Evolutionary conservation across 2,329 filamentous ascomycete genomes (phyloP).

Genomic region (Hypoxylon sp.): DNA sequence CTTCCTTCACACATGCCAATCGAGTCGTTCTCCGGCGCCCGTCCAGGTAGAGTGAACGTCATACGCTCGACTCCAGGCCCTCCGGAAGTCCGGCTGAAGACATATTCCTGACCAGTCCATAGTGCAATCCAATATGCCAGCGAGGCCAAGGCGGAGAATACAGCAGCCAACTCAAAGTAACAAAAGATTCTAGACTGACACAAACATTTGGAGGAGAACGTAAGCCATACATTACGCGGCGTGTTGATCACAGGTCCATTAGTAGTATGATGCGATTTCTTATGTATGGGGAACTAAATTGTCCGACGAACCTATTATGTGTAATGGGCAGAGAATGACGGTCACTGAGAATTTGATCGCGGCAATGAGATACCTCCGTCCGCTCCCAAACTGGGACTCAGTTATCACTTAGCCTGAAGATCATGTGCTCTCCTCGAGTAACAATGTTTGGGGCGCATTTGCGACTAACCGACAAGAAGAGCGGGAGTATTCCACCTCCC

Average conservation of each 20-base stretch:
- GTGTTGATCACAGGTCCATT: neutral
- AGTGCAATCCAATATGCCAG: constrained; percentile 19
- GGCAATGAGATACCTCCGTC: constrained; percentile 43
- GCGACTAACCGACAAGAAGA: constrained; percentile 42
- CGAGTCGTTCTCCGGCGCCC: constrained; percentile 6
- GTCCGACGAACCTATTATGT: constrained; percentile 40
- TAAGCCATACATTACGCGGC: neutral
- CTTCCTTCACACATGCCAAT: constrained; percentile 19
- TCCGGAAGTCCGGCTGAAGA: constrained; percentile 27
- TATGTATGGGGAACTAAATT: constrained; percentile 42
- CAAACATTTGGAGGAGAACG: neutral
- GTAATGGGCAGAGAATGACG: constrained; percentile 39
- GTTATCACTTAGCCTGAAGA: constrained; percentile 36
- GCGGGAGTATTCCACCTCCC: constrained; percentile 26
- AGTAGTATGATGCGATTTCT: constrained; percentile 42
- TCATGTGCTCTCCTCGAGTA: constrained; percentile 40
- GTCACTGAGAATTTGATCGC: constrained; percentile 43
- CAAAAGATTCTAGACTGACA: neutral
- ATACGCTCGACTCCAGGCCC: constrained; percentile 35
- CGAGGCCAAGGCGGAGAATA: constrained; percentile 7
- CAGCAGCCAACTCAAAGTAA: constrained; percentile 6
- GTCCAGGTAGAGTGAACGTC: constrained; percentile 17
- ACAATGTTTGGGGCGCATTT: constrained; percentile 38
- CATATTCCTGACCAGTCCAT: constrained; percentile 15
- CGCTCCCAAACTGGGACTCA: constrained; percentile 40